Percentiles rank a stretch among this genome's conserved stretches.
Conservation (phyloP, 768 basidiomycete genomes). For the Trametes coccinea region DNA sequence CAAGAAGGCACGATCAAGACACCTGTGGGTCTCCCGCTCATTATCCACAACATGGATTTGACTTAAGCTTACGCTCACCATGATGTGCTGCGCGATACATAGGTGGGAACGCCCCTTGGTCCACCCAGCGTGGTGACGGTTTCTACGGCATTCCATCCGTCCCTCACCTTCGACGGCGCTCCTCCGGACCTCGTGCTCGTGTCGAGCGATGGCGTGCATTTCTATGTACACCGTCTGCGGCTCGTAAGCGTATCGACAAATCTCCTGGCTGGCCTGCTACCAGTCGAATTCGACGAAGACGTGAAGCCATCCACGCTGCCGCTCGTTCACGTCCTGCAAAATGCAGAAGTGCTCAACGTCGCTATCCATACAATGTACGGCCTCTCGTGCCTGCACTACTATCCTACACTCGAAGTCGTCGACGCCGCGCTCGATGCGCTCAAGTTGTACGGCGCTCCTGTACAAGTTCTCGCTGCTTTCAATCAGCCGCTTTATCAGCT, state of each 20-base stretch:
- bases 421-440: conserved; percentile 28
- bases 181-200: conserved; percentile 63
- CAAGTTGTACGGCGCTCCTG: conserved; percentile 28
- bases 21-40: too few species aligned
- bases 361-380: conserved; percentile 37
- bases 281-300: background rate
- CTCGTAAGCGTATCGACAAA: conserved; percentile 63
- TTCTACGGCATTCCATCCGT: conserved; percentile 80
- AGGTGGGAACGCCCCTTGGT: conserved; percentile 5
- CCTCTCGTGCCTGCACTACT: conserved; percentile 29
- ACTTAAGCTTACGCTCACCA: background rate
- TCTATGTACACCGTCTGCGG: conserved; percentile 68
- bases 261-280: conserved; percentile 55
- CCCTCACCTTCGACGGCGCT: conserved; percentile 49
- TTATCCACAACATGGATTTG: too few species aligned
- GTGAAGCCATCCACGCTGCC: background rate
- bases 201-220: conserved; percentile 76
- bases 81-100: background rate
- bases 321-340: conserved; percentile 27
- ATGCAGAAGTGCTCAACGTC: conserved; percentile 34
- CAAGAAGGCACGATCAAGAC: background rate
- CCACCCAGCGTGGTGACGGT: conserved; percentile 44
- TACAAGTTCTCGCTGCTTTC: conserved; percentile 28
- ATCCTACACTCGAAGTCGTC: conserved; percentile 31
- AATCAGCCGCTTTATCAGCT: conserved; percentile 34